Evolutionary conservation across 2,329 filamentous ascomycete genomes (phyloP), one percentile per base, ranked within the genome.

Genomic region (Fusarium sp.): DNA sequence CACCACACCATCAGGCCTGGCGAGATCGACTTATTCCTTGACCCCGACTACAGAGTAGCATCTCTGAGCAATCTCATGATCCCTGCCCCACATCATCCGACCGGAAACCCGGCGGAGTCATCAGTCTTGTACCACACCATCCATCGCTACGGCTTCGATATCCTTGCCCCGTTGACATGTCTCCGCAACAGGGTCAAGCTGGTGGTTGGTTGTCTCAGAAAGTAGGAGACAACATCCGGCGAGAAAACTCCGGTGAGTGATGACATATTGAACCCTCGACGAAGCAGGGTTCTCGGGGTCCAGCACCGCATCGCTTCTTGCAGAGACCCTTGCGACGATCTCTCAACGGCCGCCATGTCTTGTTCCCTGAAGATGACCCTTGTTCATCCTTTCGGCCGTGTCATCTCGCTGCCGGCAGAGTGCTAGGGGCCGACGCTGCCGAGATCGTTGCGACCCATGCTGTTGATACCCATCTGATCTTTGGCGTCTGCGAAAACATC

Each of bases 31-130:
- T 67, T 70, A 56, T 70, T 71, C 58, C 65, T 64, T 67, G 67
- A 62, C 70, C 63, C 61, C 54, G 59, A 59, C 61, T 64, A 20
- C 58, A 68, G 65, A 61, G 62, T 51, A 70, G 70, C 62, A 75
- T 71, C 71, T 73, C 50, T 27, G 58, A 65, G 64, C 69, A 73
- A 70, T 69, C 73, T 75, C 73, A 75, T 75, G 73, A 75, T 75
- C 71, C 73, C 61, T 71, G 73, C 73, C 73, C 73, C 70, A 73
- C 73, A 75, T 73, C 73, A 73, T 75, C 67, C 73, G 73, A 74
- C 71, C 64, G 62, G 57, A 59, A 66, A 23, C 51, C 62, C 36
- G 50, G 65, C 61, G 38, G 64, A 63, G 64, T 68, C 67, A 63
- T 70, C 69, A 67, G 72, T 70, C 66, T 58, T 54, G 61, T 67